phyloP scores from a whole-genome alignment of 331 rosid species.

The Pyracantha coccinea region DNA sequence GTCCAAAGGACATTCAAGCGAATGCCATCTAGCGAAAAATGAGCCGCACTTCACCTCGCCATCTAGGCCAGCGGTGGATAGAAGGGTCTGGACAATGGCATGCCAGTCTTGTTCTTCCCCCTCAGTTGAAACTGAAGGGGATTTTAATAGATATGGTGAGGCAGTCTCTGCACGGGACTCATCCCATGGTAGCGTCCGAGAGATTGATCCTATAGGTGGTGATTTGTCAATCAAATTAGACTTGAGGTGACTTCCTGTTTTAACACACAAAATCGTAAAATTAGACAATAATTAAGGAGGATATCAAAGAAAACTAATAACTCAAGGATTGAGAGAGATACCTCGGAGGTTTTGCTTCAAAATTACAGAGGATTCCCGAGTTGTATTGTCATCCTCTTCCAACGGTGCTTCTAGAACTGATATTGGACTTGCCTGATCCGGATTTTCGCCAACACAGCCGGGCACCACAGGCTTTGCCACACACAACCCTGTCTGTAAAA shows the following conservation, averaged over 20 bases:
- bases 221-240: slow-evolving; percentile 92
- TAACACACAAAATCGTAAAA: not conserved
- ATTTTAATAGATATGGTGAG: slow-evolving; percentile 39
- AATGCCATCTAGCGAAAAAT: slow-evolving; percentile 47
- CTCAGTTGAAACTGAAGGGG: slow-evolving; percentile 40
- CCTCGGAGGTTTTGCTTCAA: slow-evolving; percentile 38
- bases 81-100: slow-evolving; percentile 45
- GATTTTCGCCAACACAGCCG: slow-evolving; percentile 45
- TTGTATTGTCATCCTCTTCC: slow-evolving; percentile 47
- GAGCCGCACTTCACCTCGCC: slow-evolving; percentile 29
- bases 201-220: slow-evolving; percentile 87
- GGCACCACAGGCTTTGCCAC: slow-evolving; percentile 32
- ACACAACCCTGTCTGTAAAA: slow-evolving; percentile 54
- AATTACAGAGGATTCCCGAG: slow-evolving; percentile 27
- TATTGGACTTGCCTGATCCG: slow-evolving; percentile 80
- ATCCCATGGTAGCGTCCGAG: slow-evolving; percentile 82
- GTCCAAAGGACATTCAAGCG: slow-evolving; percentile 71
- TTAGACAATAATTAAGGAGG: not conserved
- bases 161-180: slow-evolving; percentile 49
- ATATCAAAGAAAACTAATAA: not conserved
- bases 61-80: slow-evolving; percentile 63
- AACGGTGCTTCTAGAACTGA: slow-evolving; percentile 75
- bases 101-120: slow-evolving; percentile 68
- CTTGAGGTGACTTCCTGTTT: slow-evolving; percentile 44
- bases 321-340: slow-evolving; percentile 10